Conservation (phyloP, 345 rosid genomes). For the Populus euphratica region DNA sequence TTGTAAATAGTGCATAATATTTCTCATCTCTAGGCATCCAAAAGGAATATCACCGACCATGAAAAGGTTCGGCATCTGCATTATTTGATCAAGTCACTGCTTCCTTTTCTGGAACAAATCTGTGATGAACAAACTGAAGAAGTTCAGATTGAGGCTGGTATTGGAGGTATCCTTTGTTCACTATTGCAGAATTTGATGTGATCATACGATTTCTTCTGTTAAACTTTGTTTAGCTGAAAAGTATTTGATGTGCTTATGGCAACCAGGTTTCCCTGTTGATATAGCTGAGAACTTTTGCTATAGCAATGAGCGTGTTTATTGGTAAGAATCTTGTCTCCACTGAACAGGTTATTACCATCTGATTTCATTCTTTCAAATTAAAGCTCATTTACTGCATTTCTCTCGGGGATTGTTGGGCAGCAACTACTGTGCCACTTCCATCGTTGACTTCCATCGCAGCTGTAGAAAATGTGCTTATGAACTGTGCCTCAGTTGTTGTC, state of each 20-base stretch:
- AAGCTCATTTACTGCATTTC: conserved; percentile 1
- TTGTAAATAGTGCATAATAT: conserved; percentile 7
- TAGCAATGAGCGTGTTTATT: conserved; percentile 71
- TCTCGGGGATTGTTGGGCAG: conserved; percentile 37
- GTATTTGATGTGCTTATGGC: conserved; percentile 19
- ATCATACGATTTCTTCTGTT: conserved; percentile 1
- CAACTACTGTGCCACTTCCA: conserved; percentile 85
- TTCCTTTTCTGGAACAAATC: conserved; percentile 59
- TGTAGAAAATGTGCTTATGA: conserved; percentile 72
- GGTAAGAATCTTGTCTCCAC: conserved; percentile 39
- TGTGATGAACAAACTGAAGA: conserved; percentile 52
- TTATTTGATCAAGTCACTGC: conserved; percentile 46
- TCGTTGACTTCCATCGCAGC: conserved; percentile 75
- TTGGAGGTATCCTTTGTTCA: conserved; percentile 41
- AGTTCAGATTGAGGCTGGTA: conserved; percentile 49
- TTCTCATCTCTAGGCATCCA: conserved; percentile 51
- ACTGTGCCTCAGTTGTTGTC: conserved; percentile 76
- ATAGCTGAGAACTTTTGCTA: conserved; percentile 39
- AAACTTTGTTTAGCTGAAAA: conserved; percentile 14
- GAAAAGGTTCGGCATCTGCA: conserved; percentile 53
- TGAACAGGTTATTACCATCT: neutral
- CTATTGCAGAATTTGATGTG: neutral
- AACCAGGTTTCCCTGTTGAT: conserved; percentile 25
- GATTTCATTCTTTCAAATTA: neutral
- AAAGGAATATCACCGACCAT: conserved; percentile 30